Base-by-base conservation (phyloP, 768 basidiomycete genomes). In the Cystobasidium tubakii region DNA sequence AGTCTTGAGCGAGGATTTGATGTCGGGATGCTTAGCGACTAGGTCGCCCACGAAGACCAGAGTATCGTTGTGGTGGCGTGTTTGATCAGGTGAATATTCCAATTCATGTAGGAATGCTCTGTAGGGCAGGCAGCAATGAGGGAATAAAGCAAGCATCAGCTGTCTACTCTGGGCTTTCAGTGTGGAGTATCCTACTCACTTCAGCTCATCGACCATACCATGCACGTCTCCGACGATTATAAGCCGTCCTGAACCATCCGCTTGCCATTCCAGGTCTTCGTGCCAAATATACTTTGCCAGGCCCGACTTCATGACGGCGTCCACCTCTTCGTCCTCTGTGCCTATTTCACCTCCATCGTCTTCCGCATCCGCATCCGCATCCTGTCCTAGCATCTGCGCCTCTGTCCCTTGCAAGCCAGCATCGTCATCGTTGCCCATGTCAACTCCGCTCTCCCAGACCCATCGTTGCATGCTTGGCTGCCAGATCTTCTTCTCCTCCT, bases 151-250 rank as follows among this genome's bases (percentile, higher is more conserved):
- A n/a, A n/a, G n/a, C n/a, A n/a, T n/a, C n/a, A n/a, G n/a, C n/a
- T n/a, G 64, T n/a, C 67, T n/a, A 44, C 27, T 23, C 6, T n/a
- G n/a, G n/a, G n/a, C n/a, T n/a, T n/a, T n/a, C n/a, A n/a, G n/a
- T n/a, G n/a, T n/a, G n/a, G n/a, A n/a, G n/a, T n/a, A n/a, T n/a
- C n/a, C n/a, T n/a, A 81, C 88, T 72, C 67, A 91, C 90, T 86
- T 83, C 2, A 96, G 81, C 0, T 88, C 85, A 6, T 84, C 79
- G 66, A 85, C 84, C 86, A 89, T 91, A 57, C 90, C 91, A 83
- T 97, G 94, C 7, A 96, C 84, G 78, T 97, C 94, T 9, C 93
- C 94, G 15, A 96, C 83, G 74, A 92, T 82, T 53, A 97, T 86
- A 31, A 89, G 83, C 19, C 91, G 86, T 73, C 27, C 79, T 77